Percentiles rank a stretch among this genome's conserved stretches.
These are phyloP conservation scores for Solanum chacoense DNA, from an alignment of 305 asterid genomes.

Conservation along the genomic window DNA sequence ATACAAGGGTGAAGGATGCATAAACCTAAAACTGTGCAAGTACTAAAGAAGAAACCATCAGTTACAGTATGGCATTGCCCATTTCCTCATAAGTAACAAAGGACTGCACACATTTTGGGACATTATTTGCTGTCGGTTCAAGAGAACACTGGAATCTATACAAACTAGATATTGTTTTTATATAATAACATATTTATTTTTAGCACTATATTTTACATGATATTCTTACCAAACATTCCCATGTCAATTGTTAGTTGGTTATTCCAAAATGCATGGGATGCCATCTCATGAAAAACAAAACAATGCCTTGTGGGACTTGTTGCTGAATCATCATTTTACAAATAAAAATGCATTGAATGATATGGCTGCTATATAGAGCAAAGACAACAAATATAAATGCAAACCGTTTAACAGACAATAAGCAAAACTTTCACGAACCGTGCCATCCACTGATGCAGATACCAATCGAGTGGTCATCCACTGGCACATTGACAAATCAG, in stretches of 20 bases:
- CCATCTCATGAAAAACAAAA: neutral
- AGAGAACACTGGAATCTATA: neutral
- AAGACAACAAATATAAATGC: neutral
- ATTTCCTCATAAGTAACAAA: neutral
- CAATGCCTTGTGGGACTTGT: neutral
- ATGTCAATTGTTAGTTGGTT: neutral
- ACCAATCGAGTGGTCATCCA: constrained; percentile 96
- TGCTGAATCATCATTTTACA: neutral
- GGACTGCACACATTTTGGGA: neutral
- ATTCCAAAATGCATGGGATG: neutral
- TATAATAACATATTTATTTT: neutral
- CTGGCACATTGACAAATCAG: constrained; percentile 93
- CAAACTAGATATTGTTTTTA: neutral
- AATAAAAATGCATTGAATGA: neutral
- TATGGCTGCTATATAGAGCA: neutral
- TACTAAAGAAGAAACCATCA: neutral
- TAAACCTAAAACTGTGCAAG: neutral
- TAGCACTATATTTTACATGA: neutral
- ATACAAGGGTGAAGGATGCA: neutral
- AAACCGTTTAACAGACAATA: neutral
- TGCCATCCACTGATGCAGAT: constrained; percentile 86
- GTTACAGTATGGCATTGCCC: neutral
- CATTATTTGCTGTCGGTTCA: neutral
- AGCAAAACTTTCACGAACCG: constrained; percentile 37
- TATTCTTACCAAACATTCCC: neutral